These are phyloP conservation scores for Clonostachys sp. DNA, from an alignment of 2,329 filamentous ascomycete genomes.

Conservation along the genomic window DNA sequence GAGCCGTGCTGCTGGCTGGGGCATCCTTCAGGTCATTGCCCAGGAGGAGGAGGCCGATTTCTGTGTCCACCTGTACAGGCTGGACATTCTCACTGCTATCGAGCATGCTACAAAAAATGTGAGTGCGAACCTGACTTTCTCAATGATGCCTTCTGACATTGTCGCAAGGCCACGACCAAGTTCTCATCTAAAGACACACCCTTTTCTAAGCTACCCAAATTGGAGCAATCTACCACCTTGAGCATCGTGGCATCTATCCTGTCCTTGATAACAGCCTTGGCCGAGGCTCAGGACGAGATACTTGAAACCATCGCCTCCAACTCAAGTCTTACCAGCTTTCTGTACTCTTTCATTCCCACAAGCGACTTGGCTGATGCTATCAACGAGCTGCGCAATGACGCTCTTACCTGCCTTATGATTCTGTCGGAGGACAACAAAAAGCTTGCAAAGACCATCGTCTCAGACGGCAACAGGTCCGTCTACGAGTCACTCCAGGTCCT, in stretches of 20 bases:
- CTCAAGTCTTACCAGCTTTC: constrained; percentile 42
- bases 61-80: constrained; percentile 58
- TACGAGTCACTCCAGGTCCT: constrained; percentile 45
- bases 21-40: constrained; percentile 56
- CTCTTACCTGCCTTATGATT: constrained; percentile 49
- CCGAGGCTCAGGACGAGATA: constrained; percentile 57
- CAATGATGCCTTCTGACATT: not conserved
- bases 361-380: constrained; percentile 29
- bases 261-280: constrained; percentile 46
- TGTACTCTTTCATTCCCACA: constrained; percentile 42
- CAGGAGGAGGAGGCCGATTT: constrained; percentile 64
- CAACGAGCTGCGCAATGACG: constrained; percentile 36
- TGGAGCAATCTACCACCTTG: constrained; percentile 49
- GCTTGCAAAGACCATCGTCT: constrained; percentile 47
- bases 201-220: constrained; percentile 43
- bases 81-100: constrained; percentile 57
- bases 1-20: constrained; percentile 63
- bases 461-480: constrained; percentile 37
- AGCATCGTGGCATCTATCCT: constrained; percentile 49
- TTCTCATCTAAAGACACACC: constrained; percentile 31
- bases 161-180: constrained; percentile 29
- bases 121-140: constrained; percentile 12
- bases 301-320: constrained; percentile 47
- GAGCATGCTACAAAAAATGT: constrained; percentile 51
- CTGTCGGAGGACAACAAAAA: constrained; percentile 56